phyloP scores from a whole-genome alignment of 371 early-diverging fungal species.

The Basidiobolus meristosporus region DNA sequence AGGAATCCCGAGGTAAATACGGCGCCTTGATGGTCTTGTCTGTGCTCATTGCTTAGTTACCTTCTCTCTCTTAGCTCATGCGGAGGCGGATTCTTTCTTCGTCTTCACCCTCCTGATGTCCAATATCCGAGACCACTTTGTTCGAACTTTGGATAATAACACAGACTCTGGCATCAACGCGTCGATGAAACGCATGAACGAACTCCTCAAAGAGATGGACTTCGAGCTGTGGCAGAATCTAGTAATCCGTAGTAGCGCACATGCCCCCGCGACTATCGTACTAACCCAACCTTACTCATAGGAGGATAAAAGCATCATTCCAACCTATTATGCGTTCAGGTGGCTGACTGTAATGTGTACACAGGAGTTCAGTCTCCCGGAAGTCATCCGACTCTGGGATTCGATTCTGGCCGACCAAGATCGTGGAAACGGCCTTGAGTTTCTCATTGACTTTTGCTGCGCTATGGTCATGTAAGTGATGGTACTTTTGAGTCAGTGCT shows the following conservation, averaged over 20 bases:
- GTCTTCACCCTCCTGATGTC: conserved; percentile 51
- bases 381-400: conserved; percentile 73
- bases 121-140: conserved; percentile 63
- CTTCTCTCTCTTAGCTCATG: conserved; percentile 23
- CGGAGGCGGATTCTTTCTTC: conserved; percentile 78
- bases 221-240: conserved; percentile 39
- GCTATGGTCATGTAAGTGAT: conserved; percentile 51
- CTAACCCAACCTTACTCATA: conserved; percentile 1
- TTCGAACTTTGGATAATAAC: conserved; percentile 38
- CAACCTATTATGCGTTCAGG: conserved; percentile 65
- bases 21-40: neutral
- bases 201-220: conserved; percentile 29
- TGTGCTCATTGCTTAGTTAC: neutral
- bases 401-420: conserved; percentile 44
- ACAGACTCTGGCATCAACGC: conserved; percentile 37
- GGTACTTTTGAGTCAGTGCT: no score
- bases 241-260: conserved; percentile 2
- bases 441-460: conserved; percentile 51
- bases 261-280: neutral
- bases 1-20: conserved; percentile 1
- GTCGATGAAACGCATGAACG: conserved; percentile 34
- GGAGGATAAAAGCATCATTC: conserved; percentile 39
- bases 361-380: conserved; percentile 67
- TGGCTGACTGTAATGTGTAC: conserved; percentile 72
- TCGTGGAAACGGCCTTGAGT: conserved; percentile 30